A percentile compares a stretch with the other conserved stretches of the same genome.
These are phyloP conservation scores for Solanum lycopersicoides DNA, from an alignment of 257 asterid species.

Conservation along the genomic window DNA sequence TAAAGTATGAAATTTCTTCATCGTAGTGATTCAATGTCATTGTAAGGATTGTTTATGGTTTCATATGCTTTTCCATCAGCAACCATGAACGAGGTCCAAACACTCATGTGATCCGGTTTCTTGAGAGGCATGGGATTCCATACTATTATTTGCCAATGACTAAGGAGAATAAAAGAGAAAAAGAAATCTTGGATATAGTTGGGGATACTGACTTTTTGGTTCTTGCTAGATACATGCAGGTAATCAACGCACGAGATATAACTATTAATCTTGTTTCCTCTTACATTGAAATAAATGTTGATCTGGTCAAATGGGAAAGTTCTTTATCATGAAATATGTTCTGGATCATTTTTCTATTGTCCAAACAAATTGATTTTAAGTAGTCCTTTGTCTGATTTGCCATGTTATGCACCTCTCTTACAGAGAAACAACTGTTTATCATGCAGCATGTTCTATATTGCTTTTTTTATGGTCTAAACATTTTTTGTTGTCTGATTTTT, in stretches of 20 bases:
- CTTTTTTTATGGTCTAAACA: not conserved
- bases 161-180: constrained; percentile 1
- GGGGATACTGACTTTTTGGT: constrained; percentile 81
- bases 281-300: not conserved
- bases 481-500: not conserved
- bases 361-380: not conserved
- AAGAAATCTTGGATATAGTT: constrained; percentile 59
- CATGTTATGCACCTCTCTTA: not conserved
- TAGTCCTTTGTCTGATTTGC: not conserved
- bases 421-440: not conserved
- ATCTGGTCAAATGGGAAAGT: not conserved
- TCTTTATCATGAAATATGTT: not conserved
- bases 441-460: not conserved
- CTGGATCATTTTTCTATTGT: not conserved
- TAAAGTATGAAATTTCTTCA: constrained; percentile 1
- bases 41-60: not conserved
- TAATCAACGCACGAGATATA: constrained; percentile 1
- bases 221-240: constrained; percentile 99
- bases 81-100: constrained; percentile 78
- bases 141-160: constrained; percentile 48
- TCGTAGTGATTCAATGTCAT: not conserved
- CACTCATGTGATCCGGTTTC: constrained; percentile 82
- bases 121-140: constrained; percentile 82
- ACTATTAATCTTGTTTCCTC: not conserved
- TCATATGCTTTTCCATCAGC: constrained; percentile 30